phyloP scores from a whole-genome alignment of 2,329 filamentous ascomycete genomes.

The Sporothrix pallida region DNA sequence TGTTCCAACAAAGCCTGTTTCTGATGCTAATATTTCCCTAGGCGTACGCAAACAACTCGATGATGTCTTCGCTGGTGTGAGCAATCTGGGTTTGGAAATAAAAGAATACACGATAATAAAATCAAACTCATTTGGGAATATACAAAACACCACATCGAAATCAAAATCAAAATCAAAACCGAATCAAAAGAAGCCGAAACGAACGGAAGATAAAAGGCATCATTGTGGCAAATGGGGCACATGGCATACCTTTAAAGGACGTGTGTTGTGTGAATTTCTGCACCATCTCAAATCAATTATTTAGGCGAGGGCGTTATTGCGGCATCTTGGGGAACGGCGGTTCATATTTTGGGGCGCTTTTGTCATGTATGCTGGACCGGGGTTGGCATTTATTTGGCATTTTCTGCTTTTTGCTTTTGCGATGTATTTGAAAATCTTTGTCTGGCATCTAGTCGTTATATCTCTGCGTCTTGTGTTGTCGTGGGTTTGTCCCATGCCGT shows the following conservation, averaged over 20 bases:
- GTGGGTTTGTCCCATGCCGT: background rate
- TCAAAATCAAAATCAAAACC: no score
- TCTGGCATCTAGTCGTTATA: background rate
- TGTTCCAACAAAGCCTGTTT: no score
- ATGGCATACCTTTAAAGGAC: background rate
- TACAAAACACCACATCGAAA: background rate
- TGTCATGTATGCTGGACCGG: constrained; percentile 10
- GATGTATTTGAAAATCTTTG: constrained; percentile 5
- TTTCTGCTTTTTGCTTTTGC: background rate
- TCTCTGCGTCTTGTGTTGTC: background rate
- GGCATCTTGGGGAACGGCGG: background rate
- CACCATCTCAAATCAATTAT: no score
- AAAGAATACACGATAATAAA: background rate
- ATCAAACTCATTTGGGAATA: background rate
- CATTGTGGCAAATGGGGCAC: background rate
- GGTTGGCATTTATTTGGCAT: constrained; percentile 7
- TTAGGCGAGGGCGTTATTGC: constrained; percentile 23
- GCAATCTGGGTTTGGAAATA: background rate
- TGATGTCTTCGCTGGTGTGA: constrained; percentile 78
- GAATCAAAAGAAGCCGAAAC: background rate
- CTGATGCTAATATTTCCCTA: constrained; percentile 46
- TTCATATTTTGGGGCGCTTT: constrained; percentile 21
- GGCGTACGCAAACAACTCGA: constrained; percentile 84
- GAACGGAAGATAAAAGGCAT: background rate
- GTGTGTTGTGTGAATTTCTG: no score